Percentiles rank a stretch among this genome's conserved stretches.
phyloP scores from a whole-genome alignment of 176 grass and related monocot species.

The Carex cristatella region DNA sequence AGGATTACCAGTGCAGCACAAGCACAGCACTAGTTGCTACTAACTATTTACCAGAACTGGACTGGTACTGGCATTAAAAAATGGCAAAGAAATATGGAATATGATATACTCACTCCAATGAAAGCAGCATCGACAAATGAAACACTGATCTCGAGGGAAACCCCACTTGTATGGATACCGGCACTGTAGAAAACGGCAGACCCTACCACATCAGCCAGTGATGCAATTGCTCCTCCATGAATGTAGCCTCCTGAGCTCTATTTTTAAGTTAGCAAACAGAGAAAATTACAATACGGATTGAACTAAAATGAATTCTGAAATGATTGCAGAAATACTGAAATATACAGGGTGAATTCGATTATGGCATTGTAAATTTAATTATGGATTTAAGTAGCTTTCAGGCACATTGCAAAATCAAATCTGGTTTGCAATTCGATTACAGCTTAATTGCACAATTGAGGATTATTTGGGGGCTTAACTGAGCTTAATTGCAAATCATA shows the following conservation, averaged over 20 bases:
- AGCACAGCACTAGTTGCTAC: not conserved
- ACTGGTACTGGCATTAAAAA: not conserved
- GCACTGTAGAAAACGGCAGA: conserved; percentile 47
- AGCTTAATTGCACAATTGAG: not conserved
- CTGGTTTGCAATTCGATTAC: not conserved
- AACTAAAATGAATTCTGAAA: not conserved
- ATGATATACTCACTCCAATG: conserved; percentile 42
- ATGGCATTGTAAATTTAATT: no score
- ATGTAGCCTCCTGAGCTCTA: conserved; percentile 51
- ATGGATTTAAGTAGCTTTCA: not conserved
- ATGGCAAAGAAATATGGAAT: not conserved
- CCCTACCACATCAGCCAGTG: conserved; percentile 68
- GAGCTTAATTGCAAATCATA: not conserved
- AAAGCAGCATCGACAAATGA: conserved; percentile 58
- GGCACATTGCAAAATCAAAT: not conserved
- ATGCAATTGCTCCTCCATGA: conserved; percentile 48
- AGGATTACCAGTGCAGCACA: not conserved
- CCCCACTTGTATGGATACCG: conserved; percentile 29
- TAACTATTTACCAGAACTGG: not conserved
- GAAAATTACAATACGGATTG: not conserved
- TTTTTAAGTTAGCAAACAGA: conserved; percentile 1
- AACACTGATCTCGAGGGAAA: conserved; percentile 62
- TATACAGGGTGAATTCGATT: no score
- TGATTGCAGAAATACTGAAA: not conserved
- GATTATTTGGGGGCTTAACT: conserved; percentile 11